Evolutionary conservation across 192 early-diverging fungal species (phyloP), one percentile per base, ranked within the genome.

Genomic region (Ambispora gerdemannii): DNA sequence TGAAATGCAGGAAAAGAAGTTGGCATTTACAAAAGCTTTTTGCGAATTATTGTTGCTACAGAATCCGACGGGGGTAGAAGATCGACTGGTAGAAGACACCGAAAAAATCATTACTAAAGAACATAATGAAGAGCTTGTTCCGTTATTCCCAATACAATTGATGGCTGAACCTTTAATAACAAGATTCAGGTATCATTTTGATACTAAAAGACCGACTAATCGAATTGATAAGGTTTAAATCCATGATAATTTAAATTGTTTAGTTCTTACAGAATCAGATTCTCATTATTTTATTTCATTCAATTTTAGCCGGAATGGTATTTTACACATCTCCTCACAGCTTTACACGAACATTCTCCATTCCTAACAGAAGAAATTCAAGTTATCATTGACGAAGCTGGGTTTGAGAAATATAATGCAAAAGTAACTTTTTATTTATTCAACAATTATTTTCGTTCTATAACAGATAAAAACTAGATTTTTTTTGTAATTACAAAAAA

Each of bases 291-390:
- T n/a, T n/a, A n/a, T n/a, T n/a, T n/a, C n/a, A n/a, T n/a, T n/a
- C n/a, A n/a, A 30, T 11, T 50, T 61, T 72, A 87, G 84, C 89
- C 91, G n/a, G 91, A 92, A 73, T 91, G 89, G 91, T 90, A 87
- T 71, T 75, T 91, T 22, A 80, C 82, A 3, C 87, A 89, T 53
- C 69, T 87, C 22, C 73, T 87, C 31, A 78, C 74, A 20, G 78
- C 81, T 31, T 81, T 90, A 36, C 82, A 78, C 20, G 84, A 85
- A 7, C 86, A 89, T 63, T 71, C 86, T 11, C 82, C 88, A 6
- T 87, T 92, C 63, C 62, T 92, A 7, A 78, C 86, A 70, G 75
- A 79, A 19, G 84, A 78, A 32, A 78, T 89, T 0, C 91, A 92
- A 52, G 76, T 72, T n/a, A 77, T 91, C 10, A 72, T 90, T 19